Base-by-base conservation (phyloP, 495 filamentous ascomycete species). In the Antarctomyces pellizariae region DNA sequence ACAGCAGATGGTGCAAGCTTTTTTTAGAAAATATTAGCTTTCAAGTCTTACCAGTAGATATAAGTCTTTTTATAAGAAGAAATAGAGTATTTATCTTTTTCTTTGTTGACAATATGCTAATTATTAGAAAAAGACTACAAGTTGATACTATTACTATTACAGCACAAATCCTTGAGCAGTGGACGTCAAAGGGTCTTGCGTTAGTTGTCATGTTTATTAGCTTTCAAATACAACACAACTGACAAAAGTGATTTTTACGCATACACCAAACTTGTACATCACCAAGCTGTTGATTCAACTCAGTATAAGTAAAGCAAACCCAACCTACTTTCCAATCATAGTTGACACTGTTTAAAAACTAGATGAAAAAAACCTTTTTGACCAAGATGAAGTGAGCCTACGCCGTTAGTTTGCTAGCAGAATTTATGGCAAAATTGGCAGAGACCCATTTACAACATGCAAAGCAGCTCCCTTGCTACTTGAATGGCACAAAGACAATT, bases 1-100 rank as follows among this genome's bases (percentile, higher is more conserved):
- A 44, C 54, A 53, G 29, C 23, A 44, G 20, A 50, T 32, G 7
- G 35, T 54, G 2, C 33, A 29, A 1, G 38, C 39, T 10, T 49
- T 43, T 30, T 38, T 54, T 12, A 34, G n/a, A 34, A n/a, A 22
- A n/a, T 7, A 7, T 22, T n/a, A n/a, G n/a, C 19, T 22, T n/a
- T n/a, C 7, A n/a, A 22, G 19, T n/a, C n/a, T 7, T 22, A 7
- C 7, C 7, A n/a, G 7, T 22, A n/a, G 19, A n/a, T 22, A n/a
- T 22, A n/a, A 22, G n/a, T 22, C n/a, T 22, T 7, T 22, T 22
- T n/a, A 22, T 22, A 22, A n/a, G 19, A 22, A 22, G n/a, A n/a
- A n/a, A 22, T 7, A n/a, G n/a, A n/a, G 19, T 22, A 22, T 22
- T 22, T 22, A 22, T 22, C 7, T n/a, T n/a, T n/a, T 7, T 22